Percentiles rank a stretch among this genome's conserved stretches.
These are phyloP conservation scores for Mycena haematopus DNA, from an alignment of 768 basidiomycete genomes.

Conservation along the genomic window DNA sequence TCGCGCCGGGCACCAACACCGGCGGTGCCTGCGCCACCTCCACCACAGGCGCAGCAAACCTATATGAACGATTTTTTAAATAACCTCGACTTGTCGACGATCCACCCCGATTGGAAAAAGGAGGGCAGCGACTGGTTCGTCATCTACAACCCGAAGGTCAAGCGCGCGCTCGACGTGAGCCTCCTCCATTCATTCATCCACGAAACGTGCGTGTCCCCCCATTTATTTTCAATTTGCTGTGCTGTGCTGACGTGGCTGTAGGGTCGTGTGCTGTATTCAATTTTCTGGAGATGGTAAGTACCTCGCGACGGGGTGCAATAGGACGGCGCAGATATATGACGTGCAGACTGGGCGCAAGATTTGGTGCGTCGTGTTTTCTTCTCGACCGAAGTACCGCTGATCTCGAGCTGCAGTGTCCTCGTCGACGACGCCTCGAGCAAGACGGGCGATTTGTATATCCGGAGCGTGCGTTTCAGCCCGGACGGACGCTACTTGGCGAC, in stretches of 20 bases:
- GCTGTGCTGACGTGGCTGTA: constrained; percentile 23
- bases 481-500: constrained; percentile 94
- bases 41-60: constrained; percentile 17
- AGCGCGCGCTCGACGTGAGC: constrained; percentile 77
- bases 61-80: constrained; percentile 36
- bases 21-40: constrained; percentile 9
- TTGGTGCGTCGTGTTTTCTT: constrained; percentile 58
- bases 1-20: constrained; percentile 22
- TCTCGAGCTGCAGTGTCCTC: constrained; percentile 61
- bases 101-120: constrained; percentile 65
- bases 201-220: constrained; percentile 68
- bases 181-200: constrained; percentile 90
- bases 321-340: constrained; percentile 95
- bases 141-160: constrained; percentile 82
- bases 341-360: constrained; percentile 85
- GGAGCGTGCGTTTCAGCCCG: constrained; percentile 93
- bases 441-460: constrained; percentile 86
- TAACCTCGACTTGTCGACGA: constrained; percentile 43
- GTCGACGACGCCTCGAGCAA: constrained; percentile 75
- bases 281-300: constrained; percentile 94
- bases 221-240: neutral
- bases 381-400: neutral
- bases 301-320: constrained; percentile 95
- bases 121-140: constrained; percentile 91
- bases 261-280: constrained; percentile 84